Conservation (phyloP, 768 basidiomycete genomes). For the Leucocoprinus leucothites region DNA sequence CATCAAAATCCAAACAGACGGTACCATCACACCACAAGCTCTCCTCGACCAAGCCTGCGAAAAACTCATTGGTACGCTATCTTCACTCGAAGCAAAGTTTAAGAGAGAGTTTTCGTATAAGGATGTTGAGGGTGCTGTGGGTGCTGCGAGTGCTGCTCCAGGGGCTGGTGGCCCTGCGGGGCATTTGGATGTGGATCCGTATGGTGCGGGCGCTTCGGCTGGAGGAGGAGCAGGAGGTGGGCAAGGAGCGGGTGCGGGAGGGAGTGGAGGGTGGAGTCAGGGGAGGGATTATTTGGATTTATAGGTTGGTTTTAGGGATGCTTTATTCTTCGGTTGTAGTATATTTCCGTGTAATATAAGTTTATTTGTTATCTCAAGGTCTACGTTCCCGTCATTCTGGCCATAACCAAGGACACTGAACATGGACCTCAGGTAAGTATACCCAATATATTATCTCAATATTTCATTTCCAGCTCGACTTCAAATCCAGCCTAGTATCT, state of each 20-base stretch:
- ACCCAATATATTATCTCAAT: too few species aligned
- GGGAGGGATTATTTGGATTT: constrained; percentile 56
- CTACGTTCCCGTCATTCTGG: too few species aligned
- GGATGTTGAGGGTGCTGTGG: constrained; percentile 52
- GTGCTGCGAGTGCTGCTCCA: constrained; percentile 18
- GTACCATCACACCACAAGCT: constrained; percentile 74
- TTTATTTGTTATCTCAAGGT: too few species aligned
- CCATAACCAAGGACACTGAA: too few species aligned
- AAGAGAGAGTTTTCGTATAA: constrained; percentile 81
- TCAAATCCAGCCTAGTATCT: too few species aligned
- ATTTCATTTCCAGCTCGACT: too few species aligned
- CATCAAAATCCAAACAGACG: constrained; percentile 95
- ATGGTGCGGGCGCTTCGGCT: too few species aligned
- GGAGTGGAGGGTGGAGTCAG: constrained; percentile 35
- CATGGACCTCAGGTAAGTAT: too few species aligned
- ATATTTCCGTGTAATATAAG: too few species aligned
- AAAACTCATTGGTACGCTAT: constrained; percentile 71
- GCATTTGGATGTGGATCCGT: background rate
- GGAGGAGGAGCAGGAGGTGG: constrained; percentile 24
- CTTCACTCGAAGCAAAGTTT: constrained; percentile 70
- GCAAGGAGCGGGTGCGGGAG: too few species aligned
- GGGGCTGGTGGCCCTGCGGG: constrained; percentile 47
- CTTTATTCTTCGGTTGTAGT: too few species aligned
- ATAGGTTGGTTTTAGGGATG: constrained; percentile 24
- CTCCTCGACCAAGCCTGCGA: constrained; percentile 83